Conservation (phyloP, 2,329 filamentous ascomycete species). For the Nemania sp. region DNA sequence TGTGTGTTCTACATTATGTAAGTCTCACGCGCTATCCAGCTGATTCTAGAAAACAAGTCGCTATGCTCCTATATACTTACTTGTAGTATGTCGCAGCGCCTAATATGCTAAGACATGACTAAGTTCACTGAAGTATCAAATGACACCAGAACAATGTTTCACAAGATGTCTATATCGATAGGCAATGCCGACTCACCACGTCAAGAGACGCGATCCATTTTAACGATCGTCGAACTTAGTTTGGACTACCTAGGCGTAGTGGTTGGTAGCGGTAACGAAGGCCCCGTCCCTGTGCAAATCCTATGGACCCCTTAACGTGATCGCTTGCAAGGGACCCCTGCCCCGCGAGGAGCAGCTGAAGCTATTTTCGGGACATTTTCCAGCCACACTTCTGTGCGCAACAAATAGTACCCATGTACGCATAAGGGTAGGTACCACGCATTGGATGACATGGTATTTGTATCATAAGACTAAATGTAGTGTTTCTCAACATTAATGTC, state of each 20-base stretch:
- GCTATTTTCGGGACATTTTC: conserved; percentile 30
- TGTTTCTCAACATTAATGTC: background rate
- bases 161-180: background rate
- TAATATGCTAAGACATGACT: background rate
- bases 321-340: conserved; percentile 26
- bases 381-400: conserved; percentile 6
- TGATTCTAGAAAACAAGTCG: conserved; percentile 6
- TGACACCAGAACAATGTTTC: background rate
- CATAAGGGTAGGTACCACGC: background rate
- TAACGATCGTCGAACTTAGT: background rate
- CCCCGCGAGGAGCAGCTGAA: conserved; percentile 22
- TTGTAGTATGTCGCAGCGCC: background rate
- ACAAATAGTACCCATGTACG: background rate
- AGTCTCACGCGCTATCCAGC: background rate
- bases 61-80: background rate
- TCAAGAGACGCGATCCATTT: background rate
- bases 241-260: background rate
- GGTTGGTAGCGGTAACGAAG: background rate
- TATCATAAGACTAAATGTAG: conserved; percentile 24
- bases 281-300: conserved; percentile 22
- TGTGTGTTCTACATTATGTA: background rate
- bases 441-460: conserved; percentile 5
- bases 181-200: background rate
- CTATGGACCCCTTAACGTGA: conserved; percentile 25
- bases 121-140: background rate